Base-by-base conservation (phyloP, 495 filamentous ascomycete species). In the Penicillium bovifimosum region DNA sequence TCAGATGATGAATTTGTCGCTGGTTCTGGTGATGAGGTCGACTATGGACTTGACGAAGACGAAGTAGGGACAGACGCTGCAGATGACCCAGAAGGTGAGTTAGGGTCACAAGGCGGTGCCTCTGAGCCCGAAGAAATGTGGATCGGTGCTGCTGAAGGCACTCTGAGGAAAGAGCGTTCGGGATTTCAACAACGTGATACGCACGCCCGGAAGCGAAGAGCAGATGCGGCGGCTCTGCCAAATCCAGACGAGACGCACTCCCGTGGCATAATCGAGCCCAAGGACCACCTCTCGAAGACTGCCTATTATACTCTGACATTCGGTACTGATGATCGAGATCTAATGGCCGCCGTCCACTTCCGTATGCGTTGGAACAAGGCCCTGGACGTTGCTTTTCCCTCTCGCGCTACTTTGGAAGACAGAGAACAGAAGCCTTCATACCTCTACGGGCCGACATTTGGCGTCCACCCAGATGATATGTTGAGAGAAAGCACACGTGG, bases 321-420 rank as follows among this genome's bases (percentile, higher is more conserved):
- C 62, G 78, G 79, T 8, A 58, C 64, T 4, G 79, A 74, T 48
- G 61, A 72, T 9, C 68, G 76, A 32, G 79, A 84, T 51, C 36
- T 80, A 5, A 44, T 72, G 9, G 56, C 73, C 14, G 53, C 76
- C 13, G 27, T 79, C 10, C 69, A 72, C 54, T 67, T 74, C 47
- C 70, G 77, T 43, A 74, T 77, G 41, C 66, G 70, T 41, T 85
- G 74, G 74, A 57, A 18, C 17, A 45, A 72, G 68, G 70, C 65
- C 0, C 34, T 67, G 20, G 76, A 83, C 50, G 66, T 73, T 0
- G 72, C 72, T 8, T 69, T 85, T 36, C 83, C 83, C 20, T 68
- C 65, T 29, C 72, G 76, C 14, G 40, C 36, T 13, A 56, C 71
- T 6, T 53, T 76, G 41, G 62, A 70, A 28, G 50, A 59, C 26